Conservation (phyloP, 1,284 basidiomycete species). For the Schizophyllum commune region DNA sequence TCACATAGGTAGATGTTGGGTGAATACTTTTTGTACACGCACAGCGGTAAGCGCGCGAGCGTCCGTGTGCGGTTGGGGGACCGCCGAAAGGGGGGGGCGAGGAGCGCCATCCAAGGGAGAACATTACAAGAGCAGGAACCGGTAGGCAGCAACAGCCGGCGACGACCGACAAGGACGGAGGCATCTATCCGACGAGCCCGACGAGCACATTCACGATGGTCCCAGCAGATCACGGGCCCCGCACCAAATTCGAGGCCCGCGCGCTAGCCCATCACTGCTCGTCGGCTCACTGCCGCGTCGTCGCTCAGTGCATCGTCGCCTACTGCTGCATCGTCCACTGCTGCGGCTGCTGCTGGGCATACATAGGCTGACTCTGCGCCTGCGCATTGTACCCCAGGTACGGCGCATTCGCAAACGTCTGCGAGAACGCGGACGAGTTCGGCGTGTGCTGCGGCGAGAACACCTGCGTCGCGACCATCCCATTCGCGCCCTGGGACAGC, state of each 20-base stretch:
- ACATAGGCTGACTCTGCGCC: neutral
- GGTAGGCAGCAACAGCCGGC: too few species aligned
- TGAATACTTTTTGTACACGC: neutral
- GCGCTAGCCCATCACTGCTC: too few species aligned
- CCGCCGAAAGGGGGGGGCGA: too few species aligned
- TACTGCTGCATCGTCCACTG: neutral
- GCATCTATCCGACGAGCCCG: too few species aligned
- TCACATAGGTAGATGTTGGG: neutral
- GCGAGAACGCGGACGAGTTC: neutral
- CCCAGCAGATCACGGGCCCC: too few species aligned
- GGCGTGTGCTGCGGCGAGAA: slow-evolving; percentile 1
- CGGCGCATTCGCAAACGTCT: neutral
- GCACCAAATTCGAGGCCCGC: too few species aligned
- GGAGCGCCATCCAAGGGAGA: too few species aligned
- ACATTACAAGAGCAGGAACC: too few species aligned
- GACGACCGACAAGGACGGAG: too few species aligned
- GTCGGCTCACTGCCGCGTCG: too few species aligned
- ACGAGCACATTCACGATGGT: too few species aligned
- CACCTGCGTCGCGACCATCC: neutral
- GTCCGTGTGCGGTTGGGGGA: too few species aligned
- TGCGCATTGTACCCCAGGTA: neutral
- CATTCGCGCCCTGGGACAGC: neutral
- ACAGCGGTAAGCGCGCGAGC: neutral
- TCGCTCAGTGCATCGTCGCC: neutral
- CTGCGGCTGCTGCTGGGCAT: neutral